Base-by-base conservation (phyloP, 2,329 filamentous ascomycete genomes). In the Trichothecium roseum region DNA sequence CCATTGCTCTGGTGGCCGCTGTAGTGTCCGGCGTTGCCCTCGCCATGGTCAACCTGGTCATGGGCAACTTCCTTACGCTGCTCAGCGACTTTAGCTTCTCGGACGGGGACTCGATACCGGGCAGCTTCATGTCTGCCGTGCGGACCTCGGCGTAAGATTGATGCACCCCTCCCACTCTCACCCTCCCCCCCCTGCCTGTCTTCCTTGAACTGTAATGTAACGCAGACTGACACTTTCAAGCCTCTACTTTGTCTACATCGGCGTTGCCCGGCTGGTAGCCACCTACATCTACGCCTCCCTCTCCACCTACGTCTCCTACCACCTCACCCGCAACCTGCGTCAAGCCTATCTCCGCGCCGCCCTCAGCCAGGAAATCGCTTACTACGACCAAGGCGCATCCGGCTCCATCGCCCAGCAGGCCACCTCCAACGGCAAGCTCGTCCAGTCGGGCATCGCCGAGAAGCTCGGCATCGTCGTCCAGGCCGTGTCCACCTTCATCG, bases 281-380 rank as follows among this genome's bases (percentile, higher is more conserved):
- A 43, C 37, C 20, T 51, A 51, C 35, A 34, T 62, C 22, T 54
- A 57, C 42, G 52, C 53, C 22, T 43, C 49, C 8, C 44, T 51
- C 30, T 49, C 68, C 16, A 68, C 61, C 9, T 60, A 69, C 27
- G 55, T 64, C 4, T 65, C 66, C 5, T 62, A 62, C 31, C 53
- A 64, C 9, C 63, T 64, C 1, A 66, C 64, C 3, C 59, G 63
- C 32, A 60, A 51, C 30, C 43, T 59, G 18, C 53, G 69, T 8
- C 56, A 62, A 28, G 54, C 56, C 20, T 72, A 69, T 41, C 53
- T 73, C 8, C 56, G 62, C 28, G 52, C 59, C 16, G 55, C 65
- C 1, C 53, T 73, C 7, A 51, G 61, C 8, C 62, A 68, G 40
- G 62, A 66, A 30, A 54, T 68, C n/a, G 55, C 56, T 39, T 62